phyloP scores from a whole-genome alignment of 2,329 filamentous ascomycete species.

The Claviceps quebecensis region DNA sequence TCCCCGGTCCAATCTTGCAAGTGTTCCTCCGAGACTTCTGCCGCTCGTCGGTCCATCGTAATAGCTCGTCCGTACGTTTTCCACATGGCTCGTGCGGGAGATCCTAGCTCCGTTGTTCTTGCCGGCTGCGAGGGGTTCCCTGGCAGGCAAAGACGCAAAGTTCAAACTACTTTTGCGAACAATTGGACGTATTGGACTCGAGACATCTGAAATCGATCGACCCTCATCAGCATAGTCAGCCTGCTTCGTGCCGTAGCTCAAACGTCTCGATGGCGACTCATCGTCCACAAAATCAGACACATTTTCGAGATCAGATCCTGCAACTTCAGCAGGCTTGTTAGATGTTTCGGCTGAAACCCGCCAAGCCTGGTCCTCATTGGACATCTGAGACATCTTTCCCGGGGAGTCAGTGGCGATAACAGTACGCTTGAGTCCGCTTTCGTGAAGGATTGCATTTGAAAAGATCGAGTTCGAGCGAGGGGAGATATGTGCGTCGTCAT shows the following conservation, averaged over 20 bases:
- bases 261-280: constrained; percentile 4
- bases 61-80: constrained; percentile 58
- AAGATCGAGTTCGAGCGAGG: constrained; percentile 10
- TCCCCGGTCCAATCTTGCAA: constrained; percentile 26
- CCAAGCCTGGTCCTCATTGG: constrained; percentile 29
- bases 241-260: constrained; percentile 3
- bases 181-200: constrained; percentile 61
- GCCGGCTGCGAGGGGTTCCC: constrained; percentile 73
- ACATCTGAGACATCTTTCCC: constrained; percentile 27
- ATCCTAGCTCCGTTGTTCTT: constrained; percentile 64
- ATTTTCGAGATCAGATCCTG: background rate
- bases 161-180: constrained; percentile 90
- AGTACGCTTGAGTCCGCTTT: constrained; percentile 12
- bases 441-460: constrained; percentile 8
- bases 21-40: constrained; percentile 47
- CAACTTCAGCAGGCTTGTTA: background rate
- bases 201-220: constrained; percentile 52
- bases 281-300: constrained; percentile 2
- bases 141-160: constrained; percentile 81
- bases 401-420: constrained; percentile 17
- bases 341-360: constrained; percentile 8
- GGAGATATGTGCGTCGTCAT: constrained; percentile 10
- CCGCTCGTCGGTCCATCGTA: constrained; percentile 61
- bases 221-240: constrained; percentile 26
- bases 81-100: constrained; percentile 67